These are phyloP conservation scores for Fusarium dlaminii DNA, from an alignment of 2,329 filamentous ascomycete genomes.

Conservation along the genomic window DNA sequence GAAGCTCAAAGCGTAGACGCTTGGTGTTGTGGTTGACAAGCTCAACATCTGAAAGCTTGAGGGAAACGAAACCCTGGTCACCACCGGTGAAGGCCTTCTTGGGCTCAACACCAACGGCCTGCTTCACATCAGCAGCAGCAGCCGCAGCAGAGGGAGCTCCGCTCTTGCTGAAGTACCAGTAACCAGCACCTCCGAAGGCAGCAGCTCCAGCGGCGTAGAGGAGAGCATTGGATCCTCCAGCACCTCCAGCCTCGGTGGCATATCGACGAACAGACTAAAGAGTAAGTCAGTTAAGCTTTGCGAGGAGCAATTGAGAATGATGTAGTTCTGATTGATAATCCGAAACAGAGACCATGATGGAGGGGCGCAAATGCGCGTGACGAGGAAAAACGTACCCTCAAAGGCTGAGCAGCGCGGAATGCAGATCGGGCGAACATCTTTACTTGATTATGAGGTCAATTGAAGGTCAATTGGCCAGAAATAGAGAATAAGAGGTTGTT, in stretches of 20 bases:
- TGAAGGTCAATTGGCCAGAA: constrained; percentile 36
- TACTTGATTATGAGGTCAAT: constrained; percentile 34
- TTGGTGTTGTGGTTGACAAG: constrained; percentile 94
- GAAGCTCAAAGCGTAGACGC: constrained; percentile 86
- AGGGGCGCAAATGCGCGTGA: background rate
- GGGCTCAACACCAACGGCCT: constrained; percentile 62
- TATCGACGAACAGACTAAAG: constrained; percentile 67
- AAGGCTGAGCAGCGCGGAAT: constrained; percentile 70
- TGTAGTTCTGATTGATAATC: constrained; percentile 19
- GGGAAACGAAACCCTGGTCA: constrained; percentile 86
- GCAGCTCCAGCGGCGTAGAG: constrained; percentile 70
- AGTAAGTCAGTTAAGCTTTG: constrained; percentile 42
- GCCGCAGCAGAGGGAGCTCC: constrained; percentile 59
- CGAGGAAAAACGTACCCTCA: constrained; percentile 63
- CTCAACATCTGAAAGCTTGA: constrained; percentile 83
- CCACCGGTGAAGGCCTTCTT: constrained; percentile 75
- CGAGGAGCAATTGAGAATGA: constrained; percentile 1
- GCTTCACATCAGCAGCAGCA: constrained; percentile 58
- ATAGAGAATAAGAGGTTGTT: constrained; percentile 8
- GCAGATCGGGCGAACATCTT: constrained; percentile 75
- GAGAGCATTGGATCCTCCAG: constrained; percentile 66
- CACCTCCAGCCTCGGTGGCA: constrained; percentile 67
- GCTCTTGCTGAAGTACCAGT: constrained; percentile 64
- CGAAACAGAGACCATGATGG: background rate
- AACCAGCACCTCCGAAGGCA: constrained; percentile 65